Conservation (phyloP, 192 early-diverging fungal genomes). For the Coemansia sp. region DNA sequence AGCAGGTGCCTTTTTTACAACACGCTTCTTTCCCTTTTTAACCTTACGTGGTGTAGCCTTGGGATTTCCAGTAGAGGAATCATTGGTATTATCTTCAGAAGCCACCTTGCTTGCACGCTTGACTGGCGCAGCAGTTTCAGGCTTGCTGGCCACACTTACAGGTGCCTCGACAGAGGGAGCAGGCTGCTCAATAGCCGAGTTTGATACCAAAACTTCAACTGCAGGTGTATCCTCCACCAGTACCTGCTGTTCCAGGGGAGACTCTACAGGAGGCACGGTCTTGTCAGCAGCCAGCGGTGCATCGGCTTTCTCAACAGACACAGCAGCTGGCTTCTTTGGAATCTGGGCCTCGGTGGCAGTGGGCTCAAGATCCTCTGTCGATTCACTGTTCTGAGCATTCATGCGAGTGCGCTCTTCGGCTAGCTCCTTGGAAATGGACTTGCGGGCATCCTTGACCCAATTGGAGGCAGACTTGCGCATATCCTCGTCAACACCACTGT, state of each 20-base stretch:
- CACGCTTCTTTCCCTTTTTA: constrained; percentile 5
- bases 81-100: too few relatives aligned
- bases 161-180: not conserved
- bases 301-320: not conserved
- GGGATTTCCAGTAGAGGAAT: too few relatives aligned
- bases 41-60: not conserved
- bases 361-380: not conserved
- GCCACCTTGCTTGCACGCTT: not conserved
- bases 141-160: not conserved
- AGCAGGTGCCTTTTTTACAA: constrained; percentile 16
- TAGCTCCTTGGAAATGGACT: constrained; percentile 47
- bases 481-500: constrained; percentile 20
- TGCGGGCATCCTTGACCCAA: constrained; percentile 50
- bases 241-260: constrained; percentile 3
- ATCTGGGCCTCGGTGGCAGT: too few relatives aligned
- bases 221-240: constrained; percentile 2
- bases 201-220: not conserved
- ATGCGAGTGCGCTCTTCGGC: constrained; percentile 44
- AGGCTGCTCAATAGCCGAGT: not conserved
- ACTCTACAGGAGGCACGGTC: constrained; percentile 1
- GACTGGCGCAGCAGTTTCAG: not conserved
- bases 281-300: not conserved
- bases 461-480: constrained; percentile 43
- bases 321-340: not conserved
- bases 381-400: not conserved